Conservation (phyloP, 768 basidiomycete genomes). For the Collybiopsis luxurians region DNA sequence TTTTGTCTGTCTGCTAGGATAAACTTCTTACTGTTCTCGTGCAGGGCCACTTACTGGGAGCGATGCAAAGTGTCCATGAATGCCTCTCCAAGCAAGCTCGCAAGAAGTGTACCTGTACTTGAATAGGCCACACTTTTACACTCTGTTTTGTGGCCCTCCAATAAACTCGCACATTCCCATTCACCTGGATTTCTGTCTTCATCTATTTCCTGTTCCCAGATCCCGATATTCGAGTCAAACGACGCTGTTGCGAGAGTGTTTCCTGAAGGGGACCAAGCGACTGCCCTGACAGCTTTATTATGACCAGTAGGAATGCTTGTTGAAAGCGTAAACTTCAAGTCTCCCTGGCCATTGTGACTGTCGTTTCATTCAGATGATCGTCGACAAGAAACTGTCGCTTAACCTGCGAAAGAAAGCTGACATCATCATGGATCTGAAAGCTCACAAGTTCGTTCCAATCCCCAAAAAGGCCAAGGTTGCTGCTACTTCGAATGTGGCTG, state of each 20-base stretch:
- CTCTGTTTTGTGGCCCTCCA: slow-evolving; percentile 96
- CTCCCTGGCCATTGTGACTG: too few species aligned
- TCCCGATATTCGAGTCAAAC: slow-evolving; percentile 88
- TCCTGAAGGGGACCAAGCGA: slow-evolving; percentile 91
- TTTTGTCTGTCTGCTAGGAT: not conserved
- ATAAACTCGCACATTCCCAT: slow-evolving; percentile 84
- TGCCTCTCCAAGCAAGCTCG: slow-evolving; percentile 90
- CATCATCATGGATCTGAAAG: slow-evolving; percentile 80
- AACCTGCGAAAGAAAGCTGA: slow-evolving; percentile 87
- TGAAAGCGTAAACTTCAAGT: too few species aligned
- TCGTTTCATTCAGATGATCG: slow-evolving; percentile 97
- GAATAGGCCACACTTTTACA: slow-evolving; percentile 92
- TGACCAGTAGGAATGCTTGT: too few species aligned
- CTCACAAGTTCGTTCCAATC: slow-evolving; percentile 87
- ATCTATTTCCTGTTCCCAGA: slow-evolving; percentile 76
- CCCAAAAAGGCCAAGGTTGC: slow-evolving; percentile 74
- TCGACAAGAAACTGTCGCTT: slow-evolving; percentile 77
- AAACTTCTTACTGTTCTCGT: slow-evolving; percentile 1
- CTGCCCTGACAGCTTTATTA: slow-evolving; percentile 77
- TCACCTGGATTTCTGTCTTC: slow-evolving; percentile 46
- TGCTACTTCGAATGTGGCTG: slow-evolving; percentile 63
- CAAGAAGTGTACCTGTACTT: too few species aligned
- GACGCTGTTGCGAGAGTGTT: slow-evolving; percentile 85
- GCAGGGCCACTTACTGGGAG: slow-evolving; percentile 82
- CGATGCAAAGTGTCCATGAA: slow-evolving; percentile 79